Percentiles rank a stretch among this genome's conserved stretches.
Conservation (phyloP, 2,329 filamentous ascomycete species). For the Aspergillus tanneri region DNA sequence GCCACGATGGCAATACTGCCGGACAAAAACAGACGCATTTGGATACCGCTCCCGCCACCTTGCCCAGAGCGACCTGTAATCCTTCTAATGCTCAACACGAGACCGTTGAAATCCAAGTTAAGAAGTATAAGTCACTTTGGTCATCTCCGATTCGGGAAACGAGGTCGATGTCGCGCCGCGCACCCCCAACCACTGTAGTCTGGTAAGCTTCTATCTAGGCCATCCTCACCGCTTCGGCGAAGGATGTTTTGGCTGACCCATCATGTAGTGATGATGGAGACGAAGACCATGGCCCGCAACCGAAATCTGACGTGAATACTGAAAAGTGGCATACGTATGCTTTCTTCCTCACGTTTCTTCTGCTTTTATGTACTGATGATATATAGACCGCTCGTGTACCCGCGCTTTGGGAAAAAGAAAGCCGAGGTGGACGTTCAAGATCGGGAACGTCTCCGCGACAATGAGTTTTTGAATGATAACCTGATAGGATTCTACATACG, state of each 20-base stretch:
- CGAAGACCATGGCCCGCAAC: conserved; percentile 12
- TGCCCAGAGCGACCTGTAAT: conserved; percentile 11
- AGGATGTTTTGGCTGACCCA: conserved; percentile 2
- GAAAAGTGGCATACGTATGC: conserved; percentile 28
- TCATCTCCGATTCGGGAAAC: conserved; percentile 26
- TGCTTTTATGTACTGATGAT: conserved; percentile 1
- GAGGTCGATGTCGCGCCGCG: conserved; percentile 31
- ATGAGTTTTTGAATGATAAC: conserved; percentile 88
- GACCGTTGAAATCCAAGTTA: conserved; percentile 31
- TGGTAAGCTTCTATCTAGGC: conserved; percentile 15
- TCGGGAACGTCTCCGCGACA: conserved; percentile 73
- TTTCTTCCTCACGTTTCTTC: background rate
- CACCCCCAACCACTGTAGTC: conserved; percentile 18
- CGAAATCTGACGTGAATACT: conserved; percentile 4
- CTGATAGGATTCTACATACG: conserved; percentile 85
- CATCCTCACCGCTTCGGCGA: background rate
- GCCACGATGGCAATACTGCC: conserved; percentile 16
- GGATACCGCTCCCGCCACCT: conserved; percentile 3
- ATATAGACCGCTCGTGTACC: conserved; percentile 45
- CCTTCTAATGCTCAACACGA: conserved; percentile 8
- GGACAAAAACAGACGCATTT: conserved; percentile 2
- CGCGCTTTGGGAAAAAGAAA: conserved; percentile 47
- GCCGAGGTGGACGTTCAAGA: conserved; percentile 47
- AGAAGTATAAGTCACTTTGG: conserved; percentile 18
- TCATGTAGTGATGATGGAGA: conserved; percentile 19